These are phyloP conservation scores for Strigomonas culicis DNA, from an alignment of 208 protist species.

Conservation along the genomic window DNA sequence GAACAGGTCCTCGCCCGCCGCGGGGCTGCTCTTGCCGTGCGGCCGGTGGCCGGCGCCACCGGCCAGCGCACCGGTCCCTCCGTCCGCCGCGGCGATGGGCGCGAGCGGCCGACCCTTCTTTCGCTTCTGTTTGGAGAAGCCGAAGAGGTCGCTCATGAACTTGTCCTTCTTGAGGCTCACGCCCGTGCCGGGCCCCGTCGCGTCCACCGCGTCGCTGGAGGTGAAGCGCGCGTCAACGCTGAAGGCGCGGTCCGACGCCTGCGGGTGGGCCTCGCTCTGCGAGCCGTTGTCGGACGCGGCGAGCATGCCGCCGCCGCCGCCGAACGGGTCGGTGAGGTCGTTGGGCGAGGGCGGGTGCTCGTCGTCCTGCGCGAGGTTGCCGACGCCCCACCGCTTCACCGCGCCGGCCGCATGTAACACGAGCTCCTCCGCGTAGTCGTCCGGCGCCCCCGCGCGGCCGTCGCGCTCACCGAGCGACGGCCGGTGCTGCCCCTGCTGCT, in stretches of 20 bases:
- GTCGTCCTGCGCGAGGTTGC: conserved; percentile 17
- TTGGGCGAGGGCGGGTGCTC: too few relatives aligned
- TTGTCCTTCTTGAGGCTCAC: conserved; percentile 24
- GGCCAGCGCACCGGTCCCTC: neutral
- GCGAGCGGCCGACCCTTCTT: neutral
- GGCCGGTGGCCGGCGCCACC: neutral
- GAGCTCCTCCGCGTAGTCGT: neutral
- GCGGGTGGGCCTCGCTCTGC: too few relatives aligned
- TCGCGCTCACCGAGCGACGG: too few relatives aligned
- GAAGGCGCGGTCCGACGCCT: too few relatives aligned
- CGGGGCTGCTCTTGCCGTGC: neutral
- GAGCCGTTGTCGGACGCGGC: too few relatives aligned
- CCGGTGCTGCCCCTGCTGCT: too few relatives aligned
- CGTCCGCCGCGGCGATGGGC: neutral
- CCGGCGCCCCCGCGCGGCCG: conserved; percentile 3
- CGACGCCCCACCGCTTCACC: conserved; percentile 27
- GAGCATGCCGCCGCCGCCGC: too few relatives aligned
- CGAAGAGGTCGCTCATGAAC: conserved; percentile 54
- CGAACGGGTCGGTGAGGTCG: too few relatives aligned
- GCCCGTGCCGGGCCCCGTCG: neutral
- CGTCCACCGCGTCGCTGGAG: too few relatives aligned
- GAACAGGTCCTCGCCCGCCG: too few relatives aligned
- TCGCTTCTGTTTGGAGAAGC: conserved; percentile 10
- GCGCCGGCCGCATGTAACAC: neutral
- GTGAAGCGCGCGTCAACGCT: too few relatives aligned